Conservation (phyloP, 192 early-diverging fungal genomes). For the Coemansia sp. region DNA sequence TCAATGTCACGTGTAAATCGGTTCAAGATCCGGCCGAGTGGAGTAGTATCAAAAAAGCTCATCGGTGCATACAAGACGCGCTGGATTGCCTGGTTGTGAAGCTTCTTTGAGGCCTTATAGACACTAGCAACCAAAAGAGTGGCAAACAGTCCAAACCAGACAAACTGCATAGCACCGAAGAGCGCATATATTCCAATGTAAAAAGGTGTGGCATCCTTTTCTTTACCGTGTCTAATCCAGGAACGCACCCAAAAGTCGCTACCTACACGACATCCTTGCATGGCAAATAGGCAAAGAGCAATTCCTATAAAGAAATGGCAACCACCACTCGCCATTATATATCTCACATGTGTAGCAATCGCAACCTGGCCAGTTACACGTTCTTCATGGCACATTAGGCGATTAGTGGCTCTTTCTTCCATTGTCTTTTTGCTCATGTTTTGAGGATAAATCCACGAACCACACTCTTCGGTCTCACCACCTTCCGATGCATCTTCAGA, state of each 20-base stretch:
- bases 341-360: constrained; percentile 58
- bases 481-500: not conserved
- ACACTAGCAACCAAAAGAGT: constrained; percentile 19
- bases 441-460: not conserved
- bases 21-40: constrained; percentile 73
- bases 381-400: constrained; percentile 82
- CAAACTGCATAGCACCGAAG: constrained; percentile 64
- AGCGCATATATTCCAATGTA: constrained; percentile 71
- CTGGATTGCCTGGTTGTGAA: constrained; percentile 77
- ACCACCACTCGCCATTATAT: constrained; percentile 54
- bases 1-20: constrained; percentile 71
- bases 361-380: constrained; percentile 69
- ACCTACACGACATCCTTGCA: constrained; percentile 43
- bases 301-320: constrained; percentile 16
- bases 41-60: constrained; percentile 77
- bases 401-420: constrained; percentile 14
- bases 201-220: constrained; percentile 15
- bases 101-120: constrained; percentile 53
- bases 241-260: constrained; percentile 65
- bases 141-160: constrained; percentile 41
- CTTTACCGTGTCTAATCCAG: constrained; percentile 57
- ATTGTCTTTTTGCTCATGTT: not conserved
- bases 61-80: constrained; percentile 68
- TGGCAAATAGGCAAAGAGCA: constrained; percentile 25
- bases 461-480: not conserved